Evolutionary conservation across 2,329 filamentous ascomycete species (phyloP), one percentile per base, ranked within the genome.

Genomic region (Tolypocladium sp.): DNA sequence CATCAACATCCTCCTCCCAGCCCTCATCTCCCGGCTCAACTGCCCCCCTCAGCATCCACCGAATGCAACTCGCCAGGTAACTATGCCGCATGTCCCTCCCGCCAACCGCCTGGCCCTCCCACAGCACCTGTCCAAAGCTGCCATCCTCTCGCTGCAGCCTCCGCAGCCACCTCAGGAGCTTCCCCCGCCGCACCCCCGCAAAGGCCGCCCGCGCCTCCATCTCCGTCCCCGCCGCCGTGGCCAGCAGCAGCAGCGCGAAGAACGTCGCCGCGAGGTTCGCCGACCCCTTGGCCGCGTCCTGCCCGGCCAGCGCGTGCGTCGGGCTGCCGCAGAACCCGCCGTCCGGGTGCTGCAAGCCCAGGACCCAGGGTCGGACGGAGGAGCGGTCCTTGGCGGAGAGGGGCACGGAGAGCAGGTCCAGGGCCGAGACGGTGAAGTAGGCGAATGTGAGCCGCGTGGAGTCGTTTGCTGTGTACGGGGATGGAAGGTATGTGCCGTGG

Each of bases 241-340:
- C 81, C 33, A 99, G 76, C 10, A 88, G 80, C 30, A 91, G 79
- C 51, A 99, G 79, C 0, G 93, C 92, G 74, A 97, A 97, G 71
- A 89, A 93, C 0, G 92, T 97, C 1, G 91, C 91, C 0, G 92
- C 89, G 20, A 97, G 75, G 72, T 93, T 96, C 0, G 92, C 80
- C 6, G 74, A 71, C 15, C 75, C 74, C 65, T 64, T 76, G 65
- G 56, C 78, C 73, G 66, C 86, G 74, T 69, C 83, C 69, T 68
- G 67, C 1, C 66, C 70, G 0, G 58, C 52, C 12, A 68, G 60
- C 2, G 64, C 60, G 80, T 95, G 71, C 74, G 82, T 90, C 2
- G 92, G 89, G 63, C 90, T 92, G 46, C 91, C 92, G 63, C 90
- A 88, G 75, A 99, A 97, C 20, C 94, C 94, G 35, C 94, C 94